Conservation (phyloP, 352 stramenopile genomes). For the Phytopythium delawarense region DNA sequence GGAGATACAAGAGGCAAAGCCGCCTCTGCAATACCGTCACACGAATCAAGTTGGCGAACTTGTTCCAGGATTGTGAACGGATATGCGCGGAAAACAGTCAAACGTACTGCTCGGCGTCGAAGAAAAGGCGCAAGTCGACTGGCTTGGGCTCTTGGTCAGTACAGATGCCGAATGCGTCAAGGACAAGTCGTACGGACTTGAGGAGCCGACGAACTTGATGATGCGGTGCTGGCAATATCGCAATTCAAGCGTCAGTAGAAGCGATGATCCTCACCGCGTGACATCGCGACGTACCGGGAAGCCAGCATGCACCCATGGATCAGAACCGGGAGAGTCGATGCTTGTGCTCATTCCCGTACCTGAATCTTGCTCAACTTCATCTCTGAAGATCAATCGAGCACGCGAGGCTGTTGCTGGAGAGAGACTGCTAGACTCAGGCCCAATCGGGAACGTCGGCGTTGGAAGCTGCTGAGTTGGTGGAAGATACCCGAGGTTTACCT, state of each 20-base stretch:
- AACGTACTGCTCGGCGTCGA: background rate
- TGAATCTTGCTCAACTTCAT: background rate
- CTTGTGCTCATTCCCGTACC: background rate
- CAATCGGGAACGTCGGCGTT: conserved; percentile 28
- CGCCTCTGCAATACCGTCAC: background rate
- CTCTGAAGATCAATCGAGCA: conserved; percentile 3
- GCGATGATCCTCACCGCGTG: too few relatives aligned
- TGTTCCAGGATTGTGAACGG: too few relatives aligned
- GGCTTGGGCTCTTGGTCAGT: conserved; percentile 6
- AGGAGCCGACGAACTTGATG: conserved; percentile 34
- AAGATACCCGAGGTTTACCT: conserved; percentile 48
- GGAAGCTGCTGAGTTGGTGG: conserved; percentile 54
- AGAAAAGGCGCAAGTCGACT: conserved; percentile 12
- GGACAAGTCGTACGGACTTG: conserved; percentile 25
- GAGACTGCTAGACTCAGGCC: conserved; percentile 2
- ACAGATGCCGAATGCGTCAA: conserved; percentile 31
- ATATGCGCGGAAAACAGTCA: too few relatives aligned
- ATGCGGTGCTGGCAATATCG: conserved; percentile 27
- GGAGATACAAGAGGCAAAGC: background rate
- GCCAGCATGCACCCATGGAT: background rate
- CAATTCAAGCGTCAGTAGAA: background rate
- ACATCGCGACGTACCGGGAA: conserved; percentile 1
- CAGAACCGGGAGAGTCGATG: background rate
- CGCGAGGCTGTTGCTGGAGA: background rate
- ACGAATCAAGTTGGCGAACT: background rate